A percentile compares a stretch with the other conserved stretches of the same genome.
These are phyloP conservation scores for Clavaria fumosa DNA, from an alignment of 768 basidiomycete species.

Conservation along the genomic window DNA sequence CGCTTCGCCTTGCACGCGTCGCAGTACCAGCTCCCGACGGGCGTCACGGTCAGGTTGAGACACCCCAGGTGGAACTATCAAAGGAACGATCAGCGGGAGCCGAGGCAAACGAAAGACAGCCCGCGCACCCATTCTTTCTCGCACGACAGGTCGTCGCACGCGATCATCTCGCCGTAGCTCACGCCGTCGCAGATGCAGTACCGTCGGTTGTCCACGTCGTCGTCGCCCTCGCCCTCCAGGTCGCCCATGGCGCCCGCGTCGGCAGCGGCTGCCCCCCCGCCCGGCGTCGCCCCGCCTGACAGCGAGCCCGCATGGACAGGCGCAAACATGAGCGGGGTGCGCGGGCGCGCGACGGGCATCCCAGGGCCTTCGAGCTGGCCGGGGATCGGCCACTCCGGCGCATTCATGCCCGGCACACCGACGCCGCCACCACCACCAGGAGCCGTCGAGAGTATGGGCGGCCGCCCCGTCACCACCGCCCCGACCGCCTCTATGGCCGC, in stretches of 20 bases:
- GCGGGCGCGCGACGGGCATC: constrained; percentile 2
- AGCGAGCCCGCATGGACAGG: not conserved
- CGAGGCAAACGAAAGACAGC: constrained; percentile 7
- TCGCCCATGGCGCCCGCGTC: constrained; percentile 22
- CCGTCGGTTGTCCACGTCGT: constrained; percentile 34
- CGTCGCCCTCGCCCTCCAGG: constrained; percentile 30
- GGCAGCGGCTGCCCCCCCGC: constrained; percentile 10
- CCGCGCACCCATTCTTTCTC: constrained; percentile 79
- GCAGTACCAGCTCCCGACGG: constrained; percentile 67
- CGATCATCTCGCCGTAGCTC: constrained; percentile 92
- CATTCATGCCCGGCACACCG: not conserved
- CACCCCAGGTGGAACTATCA: constrained; percentile 67
- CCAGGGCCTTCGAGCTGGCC: constrained; percentile 5
- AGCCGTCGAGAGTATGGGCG: constrained; percentile 10
- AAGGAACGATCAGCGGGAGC: constrained; percentile 7
- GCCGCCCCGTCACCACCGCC: no score
- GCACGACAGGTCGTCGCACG: constrained; percentile 71
- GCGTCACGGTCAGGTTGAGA: constrained; percentile 48
- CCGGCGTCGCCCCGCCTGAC: not conserved
- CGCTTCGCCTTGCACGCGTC: constrained; percentile 33
- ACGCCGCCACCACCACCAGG: constrained; percentile 1
- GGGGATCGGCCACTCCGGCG: constrained; percentile 1
- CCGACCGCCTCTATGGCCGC: no score
- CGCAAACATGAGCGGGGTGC: constrained; percentile 1
- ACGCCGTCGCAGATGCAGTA: constrained; percentile 80